A percentile compares a stretch with the other conserved stretches of the same genome.
phyloP scores from a whole-genome alignment of 2,329 filamentous ascomycete genomes.

The Trichothecium sympodiale region DNA sequence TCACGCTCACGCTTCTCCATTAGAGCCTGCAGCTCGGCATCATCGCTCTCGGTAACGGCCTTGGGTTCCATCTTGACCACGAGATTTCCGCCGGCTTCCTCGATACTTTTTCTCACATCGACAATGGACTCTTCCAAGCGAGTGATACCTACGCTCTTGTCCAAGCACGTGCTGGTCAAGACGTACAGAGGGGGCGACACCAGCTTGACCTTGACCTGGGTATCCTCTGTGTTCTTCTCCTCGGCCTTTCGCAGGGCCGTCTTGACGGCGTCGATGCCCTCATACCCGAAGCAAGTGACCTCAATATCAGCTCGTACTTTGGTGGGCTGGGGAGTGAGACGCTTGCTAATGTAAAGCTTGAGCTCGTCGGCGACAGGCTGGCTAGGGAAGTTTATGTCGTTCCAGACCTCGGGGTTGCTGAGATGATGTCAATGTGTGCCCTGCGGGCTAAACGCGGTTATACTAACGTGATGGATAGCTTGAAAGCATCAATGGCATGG shows the following conservation, averaged over 20 bases:
- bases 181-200: constrained; percentile 98
- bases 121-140: constrained; percentile 81
- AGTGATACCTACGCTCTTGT: constrained; percentile 79
- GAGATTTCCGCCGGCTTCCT: constrained; percentile 65
- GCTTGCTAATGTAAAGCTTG: constrained; percentile 91
- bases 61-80: constrained; percentile 97
- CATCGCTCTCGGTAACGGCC: constrained; percentile 96
- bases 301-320: constrained; percentile 98
- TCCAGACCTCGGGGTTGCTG: constrained; percentile 92
- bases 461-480: constrained; percentile 89
- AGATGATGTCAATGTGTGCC: constrained; percentile 7
- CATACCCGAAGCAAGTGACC: constrained; percentile 89
- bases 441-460: not conserved
- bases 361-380: constrained; percentile 80
- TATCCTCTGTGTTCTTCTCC: constrained; percentile 82
- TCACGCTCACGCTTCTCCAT: constrained; percentile 99
- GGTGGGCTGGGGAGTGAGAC: constrained; percentile 93
- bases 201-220: constrained; percentile 94
- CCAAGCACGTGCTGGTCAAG: constrained; percentile 86
- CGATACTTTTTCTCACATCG: constrained; percentile 74
- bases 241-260: constrained; percentile 82
- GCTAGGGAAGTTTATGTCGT: constrained; percentile 80
- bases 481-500: constrained; percentile 95
- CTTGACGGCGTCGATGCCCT: constrained; percentile 98
- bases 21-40: constrained; percentile 89